phyloP scores from a whole-genome alignment of 768 basidiomycete genomes.

The Boletus pseudo-olivaceus region DNA sequence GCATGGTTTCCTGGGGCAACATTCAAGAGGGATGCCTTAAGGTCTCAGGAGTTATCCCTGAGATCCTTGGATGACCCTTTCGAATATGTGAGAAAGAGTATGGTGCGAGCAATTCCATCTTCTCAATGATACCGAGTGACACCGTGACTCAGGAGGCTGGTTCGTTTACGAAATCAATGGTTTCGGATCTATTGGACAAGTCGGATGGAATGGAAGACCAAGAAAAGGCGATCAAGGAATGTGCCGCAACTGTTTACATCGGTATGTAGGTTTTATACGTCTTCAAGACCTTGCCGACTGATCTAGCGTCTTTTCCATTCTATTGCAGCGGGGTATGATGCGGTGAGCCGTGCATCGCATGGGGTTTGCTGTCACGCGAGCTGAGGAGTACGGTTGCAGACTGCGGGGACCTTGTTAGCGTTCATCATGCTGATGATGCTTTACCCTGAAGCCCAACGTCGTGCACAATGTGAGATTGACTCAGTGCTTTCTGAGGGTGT shows the following conservation, averaged over 20 bases:
- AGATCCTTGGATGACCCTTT: slow-evolving; percentile 25
- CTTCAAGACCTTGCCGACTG: background rate
- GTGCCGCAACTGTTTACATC: slow-evolving; percentile 31
- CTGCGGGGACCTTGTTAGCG: slow-evolving; percentile 18
- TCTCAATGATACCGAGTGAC: slow-evolving; percentile 1
- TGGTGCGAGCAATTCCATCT: slow-evolving; percentile 17
- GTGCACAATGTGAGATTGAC: slow-evolving; percentile 31
- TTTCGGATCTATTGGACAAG: slow-evolving; percentile 25
- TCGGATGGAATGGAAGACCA: slow-evolving; percentile 17
- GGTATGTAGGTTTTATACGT: slow-evolving; percentile 14
- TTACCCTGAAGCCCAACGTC: slow-evolving; percentile 29
- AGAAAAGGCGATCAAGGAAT: slow-evolving; percentile 26
- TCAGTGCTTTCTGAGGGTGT: slow-evolving; percentile 8
- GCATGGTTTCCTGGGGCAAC: slow-evolving; percentile 30
- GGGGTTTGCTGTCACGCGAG: background rate
- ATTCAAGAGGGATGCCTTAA: slow-evolving; percentile 27
- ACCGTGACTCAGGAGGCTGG: slow-evolving; percentile 18
- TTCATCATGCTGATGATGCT: slow-evolving; percentile 31
- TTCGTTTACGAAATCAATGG: slow-evolving; percentile 26
- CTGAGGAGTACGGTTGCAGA: slow-evolving; percentile 12
- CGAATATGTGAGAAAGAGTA: slow-evolving; percentile 25
- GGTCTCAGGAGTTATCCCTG: slow-evolving; percentile 26
- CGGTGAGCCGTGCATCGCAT: slow-evolving; percentile 12
- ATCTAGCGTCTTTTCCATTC: background rate
- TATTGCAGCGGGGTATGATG: slow-evolving; percentile 26